Evolutionary conservation across 2,329 filamentous ascomycete genomes (phyloP).

Genomic region (Neonectria neomacrospora): DNA sequence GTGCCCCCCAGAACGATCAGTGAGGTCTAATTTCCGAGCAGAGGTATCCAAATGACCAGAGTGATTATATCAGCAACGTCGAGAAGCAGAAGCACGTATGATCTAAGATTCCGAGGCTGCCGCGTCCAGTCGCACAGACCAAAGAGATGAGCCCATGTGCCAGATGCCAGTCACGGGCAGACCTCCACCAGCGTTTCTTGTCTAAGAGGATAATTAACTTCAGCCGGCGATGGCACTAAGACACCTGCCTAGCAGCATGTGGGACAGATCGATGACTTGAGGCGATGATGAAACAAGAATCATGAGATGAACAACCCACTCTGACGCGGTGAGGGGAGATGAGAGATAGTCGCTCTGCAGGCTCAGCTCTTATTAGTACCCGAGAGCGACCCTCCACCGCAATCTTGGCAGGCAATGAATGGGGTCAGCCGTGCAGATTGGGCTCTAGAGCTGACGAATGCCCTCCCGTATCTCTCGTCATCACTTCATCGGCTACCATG

Average conservation of each 20-base stretch:
- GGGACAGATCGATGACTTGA: not conserved
- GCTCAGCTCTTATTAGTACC: not conserved
- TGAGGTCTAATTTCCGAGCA: not conserved
- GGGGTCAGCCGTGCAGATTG: not conserved
- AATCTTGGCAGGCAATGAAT: not conserved
- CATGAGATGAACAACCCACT: not conserved
- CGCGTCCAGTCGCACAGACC: not conserved
- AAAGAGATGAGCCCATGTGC: not conserved
- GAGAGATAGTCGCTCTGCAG: not conserved
- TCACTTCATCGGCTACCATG: not conserved
- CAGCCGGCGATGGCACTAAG: not conserved
- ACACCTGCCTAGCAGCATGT: not conserved
- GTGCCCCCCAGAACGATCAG: not conserved
- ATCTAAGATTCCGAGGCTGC: not conserved
- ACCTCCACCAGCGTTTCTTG: not conserved
- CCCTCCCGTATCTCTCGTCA: not conserved
- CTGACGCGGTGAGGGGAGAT: not conserved
- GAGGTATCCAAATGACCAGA: not conserved
- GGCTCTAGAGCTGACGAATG: slow-evolving; percentile 6
- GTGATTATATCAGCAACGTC: not conserved
- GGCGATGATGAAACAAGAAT: slow-evolving; percentile 5
- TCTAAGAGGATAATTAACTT: not conserved
- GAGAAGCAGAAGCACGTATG: not conserved
- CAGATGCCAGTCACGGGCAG: not conserved
- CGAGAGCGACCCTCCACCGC: not conserved